These are phyloP conservation scores for Tylopilus subfusipes DNA, from an alignment of 768 basidiomycete species.

Conservation along the genomic window DNA sequence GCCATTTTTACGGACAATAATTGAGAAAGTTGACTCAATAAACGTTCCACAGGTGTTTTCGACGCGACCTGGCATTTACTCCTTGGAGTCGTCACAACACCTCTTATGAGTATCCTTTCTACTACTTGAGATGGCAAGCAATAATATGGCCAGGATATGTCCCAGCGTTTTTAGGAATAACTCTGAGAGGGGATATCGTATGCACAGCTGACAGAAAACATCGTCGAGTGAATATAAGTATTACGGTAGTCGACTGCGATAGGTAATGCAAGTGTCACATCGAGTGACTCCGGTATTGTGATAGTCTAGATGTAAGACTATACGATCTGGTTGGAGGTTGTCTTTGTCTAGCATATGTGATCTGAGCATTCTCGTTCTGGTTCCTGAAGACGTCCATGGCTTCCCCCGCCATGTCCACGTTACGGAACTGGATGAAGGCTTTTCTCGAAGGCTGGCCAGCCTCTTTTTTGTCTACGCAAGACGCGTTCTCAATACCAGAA, in stretches of 20 bases:
- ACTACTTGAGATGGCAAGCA: no score
- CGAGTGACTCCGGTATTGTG: conserved; percentile 9
- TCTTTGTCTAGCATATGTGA: conserved; percentile 21
- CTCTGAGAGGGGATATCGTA: neutral
- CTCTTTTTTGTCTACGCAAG: conserved; percentile 30
- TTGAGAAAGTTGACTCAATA: no score
- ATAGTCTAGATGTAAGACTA: conserved; percentile 21
- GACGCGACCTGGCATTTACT: no score
- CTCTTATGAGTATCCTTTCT: no score
- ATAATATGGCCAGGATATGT: no score
- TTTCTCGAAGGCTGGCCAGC: conserved; percentile 30
- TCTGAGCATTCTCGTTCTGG: neutral
- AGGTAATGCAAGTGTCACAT: neutral
- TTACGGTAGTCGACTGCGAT: neutral
- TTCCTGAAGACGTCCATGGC: conserved; percentile 42
- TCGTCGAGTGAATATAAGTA: neutral
- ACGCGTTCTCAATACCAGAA: neutral
- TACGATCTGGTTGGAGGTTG: neutral
- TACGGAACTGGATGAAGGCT: conserved; percentile 55
- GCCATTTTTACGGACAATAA: no score
- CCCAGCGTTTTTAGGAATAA: neutral
- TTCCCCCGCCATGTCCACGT: conserved; percentile 43
- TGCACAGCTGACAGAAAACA: neutral
- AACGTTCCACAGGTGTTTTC: no score
- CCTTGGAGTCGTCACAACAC: no score